Conservation (phyloP, 1,284 basidiomycete genomes). For the Termitomyces sp. region DNA sequence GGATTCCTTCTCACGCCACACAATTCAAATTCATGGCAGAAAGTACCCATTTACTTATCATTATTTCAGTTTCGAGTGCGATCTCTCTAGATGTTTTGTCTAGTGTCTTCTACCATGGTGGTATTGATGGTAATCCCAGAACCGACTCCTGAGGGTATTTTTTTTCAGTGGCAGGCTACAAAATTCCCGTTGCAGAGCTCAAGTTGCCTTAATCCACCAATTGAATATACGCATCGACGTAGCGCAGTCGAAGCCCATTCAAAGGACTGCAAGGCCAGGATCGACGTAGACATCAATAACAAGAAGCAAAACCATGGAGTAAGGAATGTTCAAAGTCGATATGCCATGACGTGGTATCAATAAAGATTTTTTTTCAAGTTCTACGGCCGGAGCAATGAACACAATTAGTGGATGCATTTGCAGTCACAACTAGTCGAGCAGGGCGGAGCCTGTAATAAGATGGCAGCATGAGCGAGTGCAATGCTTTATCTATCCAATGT, state of each 20-base stretch:
- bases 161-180: background rate
- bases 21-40: background rate
- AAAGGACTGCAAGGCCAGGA: background rate
- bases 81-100: background rate
- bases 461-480: no score
- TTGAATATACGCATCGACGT: no score
- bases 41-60: background rate
- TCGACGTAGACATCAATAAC: background rate
- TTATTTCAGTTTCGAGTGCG: background rate
- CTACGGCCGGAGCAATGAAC: background rate
- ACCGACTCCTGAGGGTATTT: no score
- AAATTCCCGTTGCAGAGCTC: background rate
- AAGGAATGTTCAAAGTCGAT: background rate
- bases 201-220: no score
- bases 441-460: background rate
- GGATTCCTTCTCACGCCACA: background rate
- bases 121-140: no score
- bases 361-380: background rate
- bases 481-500: background rate
- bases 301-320: background rate
- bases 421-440: background rate
- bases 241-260: background rate
- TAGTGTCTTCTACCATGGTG: background rate
- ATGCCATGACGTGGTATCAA: background rate
- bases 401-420: background rate